A percentile compares a stretch with the other conserved stretches of the same genome.
Conservation (phyloP, 2,329 filamentous ascomycete species). For the Aspergillus chevalieri region DNA sequence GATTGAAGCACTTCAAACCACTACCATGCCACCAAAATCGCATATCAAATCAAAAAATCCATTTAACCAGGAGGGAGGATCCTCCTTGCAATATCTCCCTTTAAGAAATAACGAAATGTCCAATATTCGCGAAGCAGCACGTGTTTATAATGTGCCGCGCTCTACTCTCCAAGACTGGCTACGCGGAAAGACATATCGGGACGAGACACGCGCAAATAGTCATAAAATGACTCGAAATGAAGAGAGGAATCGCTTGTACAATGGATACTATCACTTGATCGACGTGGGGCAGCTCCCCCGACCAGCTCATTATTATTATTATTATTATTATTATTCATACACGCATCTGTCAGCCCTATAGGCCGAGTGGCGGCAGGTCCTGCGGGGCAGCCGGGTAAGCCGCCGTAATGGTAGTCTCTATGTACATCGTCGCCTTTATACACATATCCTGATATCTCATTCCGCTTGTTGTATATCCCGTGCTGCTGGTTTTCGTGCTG, state of each 20-base stretch:
- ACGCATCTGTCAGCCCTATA: too few relatives aligned
- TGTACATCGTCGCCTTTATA: too few relatives aligned
- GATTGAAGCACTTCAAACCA: not conserved
- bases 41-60: not conserved
- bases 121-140: not conserved
- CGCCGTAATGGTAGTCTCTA: too few relatives aligned
- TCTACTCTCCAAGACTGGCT: not conserved
- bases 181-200: not conserved
- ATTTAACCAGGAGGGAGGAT: not conserved
- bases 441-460: too few relatives aligned
- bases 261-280: not conserved
- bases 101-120: not conserved
- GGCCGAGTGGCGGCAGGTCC: too few relatives aligned
- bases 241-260: constrained; percentile 1
- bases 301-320: too few relatives aligned
- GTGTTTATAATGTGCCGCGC: not conserved
- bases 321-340: too few relatives aligned
- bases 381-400: too few relatives aligned
- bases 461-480: too few relatives aligned
- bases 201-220: not conserved
- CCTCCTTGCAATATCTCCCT: not conserved
- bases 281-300: not conserved
- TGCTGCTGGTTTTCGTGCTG: too few relatives aligned
- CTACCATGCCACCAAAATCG: not conserved
- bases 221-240: not conserved